A percentile compares a stretch with the other conserved stretches of the same genome.
phyloP scores from a whole-genome alignment of 2,329 filamentous ascomycete species.

The Byssochlamys sp. region DNA sequence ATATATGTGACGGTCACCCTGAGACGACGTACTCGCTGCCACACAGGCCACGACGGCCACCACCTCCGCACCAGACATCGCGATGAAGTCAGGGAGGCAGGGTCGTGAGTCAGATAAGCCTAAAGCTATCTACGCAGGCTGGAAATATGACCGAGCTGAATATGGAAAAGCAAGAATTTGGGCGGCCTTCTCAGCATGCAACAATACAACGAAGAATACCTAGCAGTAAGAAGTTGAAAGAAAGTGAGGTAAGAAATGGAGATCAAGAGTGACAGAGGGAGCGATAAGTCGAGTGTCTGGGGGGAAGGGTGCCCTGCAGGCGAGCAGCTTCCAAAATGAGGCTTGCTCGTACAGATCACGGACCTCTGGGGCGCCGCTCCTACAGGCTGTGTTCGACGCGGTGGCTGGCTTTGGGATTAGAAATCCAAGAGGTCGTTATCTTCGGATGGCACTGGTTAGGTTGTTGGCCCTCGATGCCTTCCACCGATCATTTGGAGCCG shows the following conservation, averaged over 20 bases:
- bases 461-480: background rate
- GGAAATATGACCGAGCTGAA: background rate
- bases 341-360: background rate
- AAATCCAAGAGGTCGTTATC: background rate
- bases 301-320: background rate
- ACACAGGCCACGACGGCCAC: constrained; percentile 15
- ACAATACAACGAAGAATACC: background rate
- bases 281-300: background rate
- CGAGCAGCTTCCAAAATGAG: background rate
- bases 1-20: background rate
- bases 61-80: constrained; percentile 15
- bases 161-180: background rate
- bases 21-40: constrained; percentile 10
- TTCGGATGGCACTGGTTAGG: background rate
- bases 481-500: background rate
- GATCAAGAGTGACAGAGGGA: background rate
- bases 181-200: background rate
- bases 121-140: background rate
- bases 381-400: background rate
- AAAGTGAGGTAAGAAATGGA: background rate
- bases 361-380: background rate
- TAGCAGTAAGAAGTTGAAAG: background rate
- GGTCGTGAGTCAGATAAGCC: background rate
- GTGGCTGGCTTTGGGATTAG: background rate
- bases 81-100: background rate